These are phyloP conservation scores for Xylariaceae sp. DNA, from an alignment of 2,329 filamentous ascomycete species.

Conservation along the genomic window DNA sequence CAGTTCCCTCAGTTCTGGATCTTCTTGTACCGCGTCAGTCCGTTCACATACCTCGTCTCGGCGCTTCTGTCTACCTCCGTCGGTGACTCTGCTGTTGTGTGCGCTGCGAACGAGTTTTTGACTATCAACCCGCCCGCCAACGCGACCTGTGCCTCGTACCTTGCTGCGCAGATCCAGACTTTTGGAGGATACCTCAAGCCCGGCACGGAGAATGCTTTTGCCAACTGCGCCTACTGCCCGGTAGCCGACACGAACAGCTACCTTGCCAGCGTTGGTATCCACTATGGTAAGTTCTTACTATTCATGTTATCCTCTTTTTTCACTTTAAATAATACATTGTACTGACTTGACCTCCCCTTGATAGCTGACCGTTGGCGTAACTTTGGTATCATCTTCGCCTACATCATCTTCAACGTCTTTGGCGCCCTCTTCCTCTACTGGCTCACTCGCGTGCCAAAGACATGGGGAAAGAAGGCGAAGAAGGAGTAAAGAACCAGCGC, in stretches of 20 bases:
- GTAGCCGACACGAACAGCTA: conserved; percentile 36
- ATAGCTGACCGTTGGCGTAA: conserved; percentile 49
- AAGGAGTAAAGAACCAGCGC: conserved; percentile 18
- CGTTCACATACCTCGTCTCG: conserved; percentile 68
- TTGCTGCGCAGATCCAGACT: conserved; percentile 43
- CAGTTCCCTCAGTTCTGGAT: conserved; percentile 70
- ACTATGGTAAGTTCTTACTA: conserved; percentile 35
- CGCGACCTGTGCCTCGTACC: conserved; percentile 52
- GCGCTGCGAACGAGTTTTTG: conserved; percentile 60
- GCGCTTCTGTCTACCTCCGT: conserved; percentile 61
- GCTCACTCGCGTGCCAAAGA: conserved; percentile 43
- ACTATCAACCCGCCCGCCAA: conserved; percentile 52
- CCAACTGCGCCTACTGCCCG: conserved; percentile 41
- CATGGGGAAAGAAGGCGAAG: conserved; percentile 29
- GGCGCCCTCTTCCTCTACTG: conserved; percentile 51
- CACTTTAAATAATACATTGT: not conserved
- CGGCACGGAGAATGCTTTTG: conserved; percentile 38
- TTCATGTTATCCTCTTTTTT: not conserved
- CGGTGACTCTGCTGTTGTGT: conserved; percentile 54
- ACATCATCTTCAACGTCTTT: conserved; percentile 50
- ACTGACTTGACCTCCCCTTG: conserved; percentile 12
- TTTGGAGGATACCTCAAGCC: conserved; percentile 37
- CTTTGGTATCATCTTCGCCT: conserved; percentile 50
- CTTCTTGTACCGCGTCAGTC: conserved; percentile 69
- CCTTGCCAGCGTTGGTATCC: conserved; percentile 36